Evolutionary conservation across 2,329 filamentous ascomycete species (phyloP), one percentile per base, ranked within the genome.

Genomic region (Corynespora cassiicola): DNA sequence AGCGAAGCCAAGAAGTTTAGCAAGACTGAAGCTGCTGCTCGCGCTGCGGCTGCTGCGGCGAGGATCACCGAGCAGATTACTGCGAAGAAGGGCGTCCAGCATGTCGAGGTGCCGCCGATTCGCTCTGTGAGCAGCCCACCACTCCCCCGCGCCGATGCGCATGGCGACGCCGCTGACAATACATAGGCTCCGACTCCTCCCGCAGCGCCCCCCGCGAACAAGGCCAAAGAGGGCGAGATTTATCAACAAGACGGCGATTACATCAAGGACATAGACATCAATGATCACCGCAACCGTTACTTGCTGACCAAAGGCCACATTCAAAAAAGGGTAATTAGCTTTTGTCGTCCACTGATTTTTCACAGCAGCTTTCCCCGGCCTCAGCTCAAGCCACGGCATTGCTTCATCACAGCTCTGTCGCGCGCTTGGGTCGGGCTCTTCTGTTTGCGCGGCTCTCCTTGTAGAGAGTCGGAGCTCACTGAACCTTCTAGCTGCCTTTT

Each of bases 221-320:
- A 68, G 20, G 70, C 73, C 14, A 76, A 77, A 25, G 82, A 82
- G 45, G 79, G 95, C 68, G 90, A 92, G 60, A 87, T 96, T 68
- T 97, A 97, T 66, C 87, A 95, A 58, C 87, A 91, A 47, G 94
- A 97, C 67, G 94, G 94, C 60, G 94, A 99, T 73, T 97, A 88
- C 69, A 97, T 99, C 74, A 94, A 95, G 72, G 94, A 99, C 65
- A 96, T 99, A 64, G 94, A 97, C 76, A 90, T 99, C 76, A 99
- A 99, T 71, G 92, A 97, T 72, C 75, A 97, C 63, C 87, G 92
- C 52, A 99, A 97, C 69, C 88, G 92, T 59, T 99, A 99, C 72
- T 87, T 91, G 69, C 80, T 99, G 75, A 99, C 92, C 52, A 97
- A 96, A 78, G 90, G 91, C 63, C 88, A 90, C 61, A 96, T 90